Conservation (phyloP, 2,329 filamentous ascomycete species). For the Lasiodiplodia sp. region DNA sequence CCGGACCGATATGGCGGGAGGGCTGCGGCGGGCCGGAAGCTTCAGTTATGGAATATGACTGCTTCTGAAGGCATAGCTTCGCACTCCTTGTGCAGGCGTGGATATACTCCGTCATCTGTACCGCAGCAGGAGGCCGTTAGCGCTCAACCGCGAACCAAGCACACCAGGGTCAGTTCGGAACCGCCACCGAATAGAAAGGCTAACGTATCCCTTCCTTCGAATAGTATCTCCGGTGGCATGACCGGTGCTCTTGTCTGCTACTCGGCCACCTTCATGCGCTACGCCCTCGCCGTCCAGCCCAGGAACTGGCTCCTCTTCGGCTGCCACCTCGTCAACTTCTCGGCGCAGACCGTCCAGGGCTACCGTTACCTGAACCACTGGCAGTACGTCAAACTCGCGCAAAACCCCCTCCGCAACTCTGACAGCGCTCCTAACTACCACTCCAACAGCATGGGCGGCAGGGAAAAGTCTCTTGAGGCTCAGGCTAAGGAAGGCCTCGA, state of each 20-base stretch:
- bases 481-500: slow-evolving; percentile 48
- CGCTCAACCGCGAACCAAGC: background rate
- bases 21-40: background rate
- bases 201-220: background rate
- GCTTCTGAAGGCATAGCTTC: background rate
- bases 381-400: slow-evolving; percentile 45
- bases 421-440: background rate
- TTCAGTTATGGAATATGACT: background rate
- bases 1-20: background rate
- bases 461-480: slow-evolving; percentile 48
- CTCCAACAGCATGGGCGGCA: slow-evolving; percentile 49
- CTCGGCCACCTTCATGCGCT: slow-evolving; percentile 71
- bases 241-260: slow-evolving; percentile 67
- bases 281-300: slow-evolving; percentile 68
- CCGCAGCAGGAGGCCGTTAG: background rate
- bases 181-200: background rate
- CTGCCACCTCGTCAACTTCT: slow-evolving; percentile 71
- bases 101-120: background rate
- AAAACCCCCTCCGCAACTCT: background rate
- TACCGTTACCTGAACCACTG: slow-evolving; percentile 70
- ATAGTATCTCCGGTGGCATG: slow-evolving; percentile 71
- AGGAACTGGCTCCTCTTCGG: slow-evolving; percentile 73
- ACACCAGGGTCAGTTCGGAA: background rate
- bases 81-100: background rate
- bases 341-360: slow-evolving; percentile 65